A percentile compares a stretch with the other conserved stretches of the same genome.
Conservation (phyloP, 2,329 filamentous ascomycete genomes). For the Pseudogymnoascus sp. region DNA sequence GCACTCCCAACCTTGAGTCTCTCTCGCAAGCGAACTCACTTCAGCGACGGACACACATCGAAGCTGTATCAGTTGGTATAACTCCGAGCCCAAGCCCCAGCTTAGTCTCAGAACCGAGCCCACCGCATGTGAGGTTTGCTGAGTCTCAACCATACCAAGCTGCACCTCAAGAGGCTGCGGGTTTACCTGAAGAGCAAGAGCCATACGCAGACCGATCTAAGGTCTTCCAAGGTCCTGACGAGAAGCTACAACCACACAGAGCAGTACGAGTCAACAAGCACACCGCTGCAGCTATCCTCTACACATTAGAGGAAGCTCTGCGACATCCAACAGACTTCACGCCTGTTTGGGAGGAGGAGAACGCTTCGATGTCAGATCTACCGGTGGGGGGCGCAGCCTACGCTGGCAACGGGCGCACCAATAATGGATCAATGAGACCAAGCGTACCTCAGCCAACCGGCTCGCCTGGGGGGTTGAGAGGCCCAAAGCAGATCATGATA, state of each 20-base stretch:
- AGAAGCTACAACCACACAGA: conserved; percentile 35
- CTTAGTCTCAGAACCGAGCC: conserved; percentile 13
- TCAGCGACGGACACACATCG: conserved; percentile 24
- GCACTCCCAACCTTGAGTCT: conserved; percentile 9
- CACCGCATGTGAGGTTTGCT: conserved; percentile 20
- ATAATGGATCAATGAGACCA: conserved; percentile 45
- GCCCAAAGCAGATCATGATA: conserved; percentile 87
- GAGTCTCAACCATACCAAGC: conserved; percentile 10
- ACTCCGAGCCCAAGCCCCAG: conserved; percentile 11
- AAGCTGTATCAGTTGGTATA: conserved; percentile 27
- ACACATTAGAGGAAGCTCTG: conserved; percentile 82
- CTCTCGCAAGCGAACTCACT: conserved; percentile 11
- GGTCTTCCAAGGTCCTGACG: conserved; percentile 16
- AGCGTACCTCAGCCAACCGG: conserved; percentile 40
- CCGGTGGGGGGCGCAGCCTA: conserved; percentile 48
- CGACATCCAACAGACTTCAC: conserved; percentile 77
- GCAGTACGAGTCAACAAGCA: conserved; percentile 64
- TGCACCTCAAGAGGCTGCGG: conserved; percentile 1
- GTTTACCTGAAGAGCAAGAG: not conserved
- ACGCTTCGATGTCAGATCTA: conserved; percentile 86
- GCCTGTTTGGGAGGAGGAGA: conserved; percentile 75
- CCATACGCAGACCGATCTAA: conserved; percentile 16
- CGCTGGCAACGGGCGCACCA: conserved; percentile 49
- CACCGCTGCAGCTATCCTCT: conserved; percentile 85
- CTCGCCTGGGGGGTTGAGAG: conserved; percentile 56